Base-by-base conservation (phyloP, 495 filamentous ascomycete species). In the Hypoxylon intermedium region DNA sequence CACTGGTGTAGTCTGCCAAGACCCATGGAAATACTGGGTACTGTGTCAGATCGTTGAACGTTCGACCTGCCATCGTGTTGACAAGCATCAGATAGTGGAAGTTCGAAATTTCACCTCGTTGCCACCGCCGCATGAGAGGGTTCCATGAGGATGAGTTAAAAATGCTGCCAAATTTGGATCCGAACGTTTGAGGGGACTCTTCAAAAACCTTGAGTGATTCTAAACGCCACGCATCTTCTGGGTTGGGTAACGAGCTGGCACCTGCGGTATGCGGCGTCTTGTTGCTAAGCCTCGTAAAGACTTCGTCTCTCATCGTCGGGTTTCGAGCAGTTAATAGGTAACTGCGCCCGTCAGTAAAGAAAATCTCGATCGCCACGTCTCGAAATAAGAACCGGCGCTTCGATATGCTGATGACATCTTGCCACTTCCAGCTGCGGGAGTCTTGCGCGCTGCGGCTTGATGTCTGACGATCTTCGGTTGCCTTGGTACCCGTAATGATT, bases 11-110 rank as follows among this genome's bases (percentile, higher is more conserved):
- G 69, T 98, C 93, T 4, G 93, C 91, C 20, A 98, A 74, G 11
- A 98, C 87, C 94, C 94, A 98, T 9, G 94, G 94, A 67, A 98
- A 98, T 16, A 98, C 94, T 0, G 94, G 94, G 67, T 98, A 98
- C 60, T 98, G 95, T 1, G 94, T 98, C 7, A 98, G 77, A 71
- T 98, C 94, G 67, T 98, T 98, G 80, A 98, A 98, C 0, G 94
- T 98, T 44, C 94, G 80, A 24, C 94, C 94, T 15, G 94, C 94
- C 82, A 98, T 91, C 5, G 95, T 98, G 67, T 98, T 98, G 69
- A 98, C 84, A 38, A 96, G 82, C 95, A 98, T 98, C 21, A 98
- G 82, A 72, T 98, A 98, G 72, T 97, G 92, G 67, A 98, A 98
- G 70, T 98, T 98, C 5, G 95, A 98, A 6, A 97, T 90, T 65